phyloP scores from a whole-genome alignment of 1,284 basidiomycete species.

The Heliocybe sulcata region DNA sequence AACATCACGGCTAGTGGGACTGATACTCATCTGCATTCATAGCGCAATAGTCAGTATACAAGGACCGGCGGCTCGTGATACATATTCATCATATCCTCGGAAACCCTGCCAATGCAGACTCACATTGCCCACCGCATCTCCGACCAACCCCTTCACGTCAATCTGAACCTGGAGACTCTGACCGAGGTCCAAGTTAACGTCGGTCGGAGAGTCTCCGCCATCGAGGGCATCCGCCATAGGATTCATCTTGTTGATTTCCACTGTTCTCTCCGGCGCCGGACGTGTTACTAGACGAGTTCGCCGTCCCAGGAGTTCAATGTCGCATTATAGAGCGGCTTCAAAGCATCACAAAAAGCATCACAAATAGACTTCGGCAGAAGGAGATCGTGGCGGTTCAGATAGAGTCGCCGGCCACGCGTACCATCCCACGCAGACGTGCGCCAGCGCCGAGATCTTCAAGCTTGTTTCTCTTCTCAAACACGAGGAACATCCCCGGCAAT shows the following conservation, averaged over 20 bases:
- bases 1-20: constrained; percentile 71
- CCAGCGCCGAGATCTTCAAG: not conserved
- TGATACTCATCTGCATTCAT: constrained; percentile 64
- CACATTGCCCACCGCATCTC: constrained; percentile 79
- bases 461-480: not conserved
- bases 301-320: too few relatives aligned
- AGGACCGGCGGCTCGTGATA: too few relatives aligned
- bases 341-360: too few relatives aligned
- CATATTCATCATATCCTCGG: not conserved
- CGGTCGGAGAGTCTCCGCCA: not conserved
- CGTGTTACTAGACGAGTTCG: too few relatives aligned
- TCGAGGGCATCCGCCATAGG: not conserved
- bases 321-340: too few relatives aligned
- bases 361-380: too few relatives aligned
- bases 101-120: constrained; percentile 19
- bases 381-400: too few relatives aligned
- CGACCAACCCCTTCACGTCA: constrained; percentile 70
- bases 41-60: not conserved
- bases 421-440: not conserved
- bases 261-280: too few relatives aligned
- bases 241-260: not conserved
- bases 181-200: not conserved
- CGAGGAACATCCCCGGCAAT: not conserved
- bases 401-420: too few relatives aligned
- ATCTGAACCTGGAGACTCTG: constrained; percentile 39